Base-by-base conservation (phyloP, 345 rosid species). In the Linum tenue region DNA sequence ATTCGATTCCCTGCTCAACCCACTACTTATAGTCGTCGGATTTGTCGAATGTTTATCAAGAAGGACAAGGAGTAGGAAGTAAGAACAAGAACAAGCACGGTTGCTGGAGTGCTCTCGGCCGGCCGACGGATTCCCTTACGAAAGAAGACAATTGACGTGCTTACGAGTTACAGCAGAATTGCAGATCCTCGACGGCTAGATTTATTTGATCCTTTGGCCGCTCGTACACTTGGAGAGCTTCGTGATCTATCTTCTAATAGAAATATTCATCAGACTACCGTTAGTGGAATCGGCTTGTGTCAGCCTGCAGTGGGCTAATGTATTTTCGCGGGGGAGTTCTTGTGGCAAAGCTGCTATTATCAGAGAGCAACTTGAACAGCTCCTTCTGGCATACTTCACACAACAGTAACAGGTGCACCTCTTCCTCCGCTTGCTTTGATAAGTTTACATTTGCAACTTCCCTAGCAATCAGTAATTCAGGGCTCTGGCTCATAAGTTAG, bases 281-380 rank as follows among this genome's bases (percentile, higher is more conserved):
- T 67, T 84, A 69, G 55, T 77, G 61, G 78, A 80, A 38, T 92
- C 85, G 73, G 76, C 95, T 57, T 82, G 81, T 62, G 92, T 87
- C 37, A 85, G 67, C 62, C 89, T 78, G 81, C 89, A 78, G 14
- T 92, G 96, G 98, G 88, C 85, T 10, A 70, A 63, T 80, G 40
- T 86, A 59, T 22, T 83, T 89, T 77, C 78, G 77, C 0, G 89
- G 87, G 87, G 76, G 96, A 89, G 73, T 84, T 80, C 79, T 71
- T 91, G 55, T 91, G 98, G 98, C 86, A 22, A 83, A 48, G 92
- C 92, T 73, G 96, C 95, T 81, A 75, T 89, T 61, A 65, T 39
- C 48, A 80, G 78, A 77, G 98, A 92, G 68, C 95, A 87, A 72
- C 98, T 92, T 75, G 85, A 81, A 68, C 85, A 7, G 73, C 83